Evolutionary conservation across 805 yeast species (phyloP), one percentile per base, ranked within the genome.

Genomic region (Nematodospora valgi): DNA sequence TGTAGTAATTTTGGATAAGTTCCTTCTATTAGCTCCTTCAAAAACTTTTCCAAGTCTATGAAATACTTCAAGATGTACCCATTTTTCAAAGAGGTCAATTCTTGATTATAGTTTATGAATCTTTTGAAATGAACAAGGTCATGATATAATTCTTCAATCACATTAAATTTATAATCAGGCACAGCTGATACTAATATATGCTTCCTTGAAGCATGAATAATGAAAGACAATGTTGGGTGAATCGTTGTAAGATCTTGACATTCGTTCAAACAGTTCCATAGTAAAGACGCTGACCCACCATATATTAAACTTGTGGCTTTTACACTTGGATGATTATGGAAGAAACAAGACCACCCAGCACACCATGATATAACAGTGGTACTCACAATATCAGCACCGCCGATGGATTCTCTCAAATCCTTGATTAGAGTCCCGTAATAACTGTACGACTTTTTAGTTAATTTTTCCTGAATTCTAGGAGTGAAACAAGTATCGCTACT

Each of bases 301-400:
- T 52, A 49, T 52, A 65, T 52, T 17, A 63, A 45, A 19, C 56
- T 41, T n/a, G 57, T 46, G 0, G 71, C 62, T 10, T 55, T 54
- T 15, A 59, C 47, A 15, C 58, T 52, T 0, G 66, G 49, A 39
- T 57, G 56, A 14, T 55, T 44, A 33, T 64, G 59, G 27, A 64
- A 46, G 35, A 54, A 62, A 15, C 57, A 54, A 0, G 64, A 50
- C 57, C 66, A 62, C 3, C 67, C 55, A 4, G 65, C 52, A 34
- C 58, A 56, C 17, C 65, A 48, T 2, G 67, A 61, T 28, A 67
- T 59, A 24, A 58, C 55, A 4, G 66, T 57, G 3, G 70, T 61
- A 35, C 51, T 59, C 30, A 65, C 71, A 10, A 56, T 46, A 34
- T 59, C 62, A 27, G 54, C 47, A 14, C 43, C 38, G 12, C 48